Evolutionary conservation across 2,329 filamentous ascomycete genomes (phyloP).

Genomic region (Nectriaceae sp.): DNA sequence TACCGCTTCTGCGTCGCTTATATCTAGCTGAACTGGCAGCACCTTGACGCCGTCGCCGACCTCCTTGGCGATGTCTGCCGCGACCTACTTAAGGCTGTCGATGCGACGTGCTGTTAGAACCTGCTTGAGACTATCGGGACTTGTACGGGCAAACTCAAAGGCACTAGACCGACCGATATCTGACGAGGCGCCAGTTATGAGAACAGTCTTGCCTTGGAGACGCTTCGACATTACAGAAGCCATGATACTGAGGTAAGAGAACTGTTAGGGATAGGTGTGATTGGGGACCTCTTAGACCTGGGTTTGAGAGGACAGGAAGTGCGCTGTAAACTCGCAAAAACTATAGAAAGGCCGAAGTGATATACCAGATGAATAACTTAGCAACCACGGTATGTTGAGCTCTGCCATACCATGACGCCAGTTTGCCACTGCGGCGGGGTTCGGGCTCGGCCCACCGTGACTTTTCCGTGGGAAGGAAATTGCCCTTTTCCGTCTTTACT

Average conservation of each 20-base stretch:
- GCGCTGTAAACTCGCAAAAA: not conserved
- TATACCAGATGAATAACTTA: constrained; percentile 6
- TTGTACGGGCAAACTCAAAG: constrained; percentile 86
- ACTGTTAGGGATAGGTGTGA: not conserved
- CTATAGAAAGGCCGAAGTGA: constrained; percentile 8
- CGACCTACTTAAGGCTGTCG: constrained; percentile 75
- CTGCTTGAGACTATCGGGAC: constrained; percentile 76
- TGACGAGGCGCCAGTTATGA: constrained; percentile 89
- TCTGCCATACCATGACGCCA: too few relatives aligned
- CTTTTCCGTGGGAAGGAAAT: too few relatives aligned
- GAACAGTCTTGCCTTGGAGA: constrained; percentile 87
- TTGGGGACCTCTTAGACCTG: too few relatives aligned
- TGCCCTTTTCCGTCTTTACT: too few relatives aligned
- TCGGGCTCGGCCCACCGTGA: too few relatives aligned
- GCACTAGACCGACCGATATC: constrained; percentile 84
- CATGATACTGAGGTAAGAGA: constrained; percentile 38
- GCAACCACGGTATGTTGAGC: too few relatives aligned
- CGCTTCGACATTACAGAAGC: constrained; percentile 70
- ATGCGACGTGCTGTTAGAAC: constrained; percentile 83
- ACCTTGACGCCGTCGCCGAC: constrained; percentile 80
- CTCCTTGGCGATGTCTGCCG: constrained; percentile 73
- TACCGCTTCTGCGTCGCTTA: constrained; percentile 77
- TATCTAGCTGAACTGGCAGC: constrained; percentile 79
- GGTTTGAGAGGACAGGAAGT: not conserved
- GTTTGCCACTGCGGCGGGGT: too few relatives aligned